phyloP scores from a whole-genome alignment of 2,329 filamentous ascomycete species.

The Penicillium italicum region DNA sequence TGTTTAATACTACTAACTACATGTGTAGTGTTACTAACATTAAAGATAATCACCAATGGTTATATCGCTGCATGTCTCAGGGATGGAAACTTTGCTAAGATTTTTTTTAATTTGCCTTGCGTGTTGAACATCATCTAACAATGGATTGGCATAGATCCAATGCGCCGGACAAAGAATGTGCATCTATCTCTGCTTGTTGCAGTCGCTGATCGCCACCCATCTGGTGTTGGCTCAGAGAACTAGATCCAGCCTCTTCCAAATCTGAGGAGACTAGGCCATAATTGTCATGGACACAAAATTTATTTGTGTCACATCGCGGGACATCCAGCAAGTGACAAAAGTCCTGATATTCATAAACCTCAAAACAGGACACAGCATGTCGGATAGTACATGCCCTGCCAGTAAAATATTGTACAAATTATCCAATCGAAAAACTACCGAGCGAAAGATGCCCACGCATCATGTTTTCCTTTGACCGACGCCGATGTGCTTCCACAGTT shows the following conservation, averaged over 20 bases:
- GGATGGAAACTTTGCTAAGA: too few species aligned
- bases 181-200: not conserved
- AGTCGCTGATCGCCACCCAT: not conserved
- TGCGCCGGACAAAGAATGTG: not conserved
- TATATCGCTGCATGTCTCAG: too few species aligned
- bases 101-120: not conserved
- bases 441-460: slow-evolving; percentile 13
- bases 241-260: not conserved
- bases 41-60: too few species aligned
- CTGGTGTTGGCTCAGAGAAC: too few species aligned
- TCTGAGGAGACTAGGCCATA: not conserved
- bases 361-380: slow-evolving; percentile 9
- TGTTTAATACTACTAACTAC: too few species aligned
- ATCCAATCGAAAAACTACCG: slow-evolving; percentile 13
- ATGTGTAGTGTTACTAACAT: too few species aligned
- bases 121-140: not conserved
- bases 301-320: slow-evolving; percentile 1
- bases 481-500: slow-evolving; percentile 18
- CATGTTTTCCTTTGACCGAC: slow-evolving; percentile 14
- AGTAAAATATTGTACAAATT: slow-evolving; percentile 26
- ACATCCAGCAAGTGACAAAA: slow-evolving; percentile 17
- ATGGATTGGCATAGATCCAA: not conserved
- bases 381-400: slow-evolving; percentile 5
- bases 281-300: not conserved
- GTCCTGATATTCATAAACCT: slow-evolving; percentile 22